Evolutionary conservation across 352 stramenopile species (phyloP).

Genomic region (Phytopythium helicoides): DNA sequence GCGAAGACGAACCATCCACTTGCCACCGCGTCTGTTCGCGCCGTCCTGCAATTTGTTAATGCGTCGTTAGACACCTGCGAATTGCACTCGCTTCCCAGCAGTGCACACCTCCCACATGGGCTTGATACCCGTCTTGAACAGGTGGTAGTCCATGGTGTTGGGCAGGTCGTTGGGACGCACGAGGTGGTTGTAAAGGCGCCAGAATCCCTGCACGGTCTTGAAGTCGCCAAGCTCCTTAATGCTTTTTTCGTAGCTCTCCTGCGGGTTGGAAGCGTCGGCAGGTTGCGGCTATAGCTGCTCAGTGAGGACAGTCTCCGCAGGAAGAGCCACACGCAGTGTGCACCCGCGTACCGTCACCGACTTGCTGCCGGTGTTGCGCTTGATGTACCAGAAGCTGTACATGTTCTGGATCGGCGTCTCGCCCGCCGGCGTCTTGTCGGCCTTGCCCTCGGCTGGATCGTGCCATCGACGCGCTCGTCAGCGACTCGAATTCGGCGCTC

Average conservation of each 20-base stretch:
- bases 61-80: background rate
- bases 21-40: conserved; percentile 88
- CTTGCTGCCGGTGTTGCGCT: conserved; percentile 82
- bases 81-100: too few species aligned
- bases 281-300: conserved; percentile 6
- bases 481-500: too few species aligned
- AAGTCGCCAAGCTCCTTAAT: conserved; percentile 93
- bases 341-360: conserved; percentile 46
- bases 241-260: conserved; percentile 93
- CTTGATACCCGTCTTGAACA: conserved; percentile 94
- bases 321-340: conserved; percentile 4
- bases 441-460: conserved; percentile 22
- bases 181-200: conserved; percentile 93
- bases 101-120: conserved; percentile 88
- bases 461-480: too few species aligned
- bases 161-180: conserved; percentile 88
- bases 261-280: background rate
- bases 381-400: conserved; percentile 91
- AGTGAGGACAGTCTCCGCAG: conserved; percentile 8
- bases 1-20: conserved; percentile 92
- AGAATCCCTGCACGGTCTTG: conserved; percentile 93
- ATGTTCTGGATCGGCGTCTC: conserved; percentile 86
- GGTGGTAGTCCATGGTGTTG: conserved; percentile 91
- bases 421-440: conserved; percentile 16
- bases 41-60: conserved; percentile 41